A percentile compares a stretch with the other conserved stretches of the same genome.
Evolutionary conservation across 345 rosid species (phyloP).

Genomic region (Eucalyptus victrix): DNA sequence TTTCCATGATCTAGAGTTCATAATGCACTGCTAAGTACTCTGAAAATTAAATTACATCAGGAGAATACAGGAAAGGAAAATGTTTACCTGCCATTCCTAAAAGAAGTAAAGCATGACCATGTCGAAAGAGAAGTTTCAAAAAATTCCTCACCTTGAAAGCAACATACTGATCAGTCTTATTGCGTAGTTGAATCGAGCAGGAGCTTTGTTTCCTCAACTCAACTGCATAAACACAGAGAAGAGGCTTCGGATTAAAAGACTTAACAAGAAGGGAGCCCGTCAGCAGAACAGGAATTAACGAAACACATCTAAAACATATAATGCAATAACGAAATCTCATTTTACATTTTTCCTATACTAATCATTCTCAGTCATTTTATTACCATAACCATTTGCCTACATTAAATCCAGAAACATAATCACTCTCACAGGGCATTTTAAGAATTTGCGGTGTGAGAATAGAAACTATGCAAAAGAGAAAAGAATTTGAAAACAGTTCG

Average conservation of each 20-base stretch:
- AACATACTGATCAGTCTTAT: conserved; percentile 34
- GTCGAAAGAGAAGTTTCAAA: neutral
- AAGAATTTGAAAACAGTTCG: neutral
- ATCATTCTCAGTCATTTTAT: neutral
- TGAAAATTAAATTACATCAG: neutral
- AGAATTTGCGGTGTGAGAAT: neutral
- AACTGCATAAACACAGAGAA: conserved; percentile 10
- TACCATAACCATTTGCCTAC: fast-evolving
- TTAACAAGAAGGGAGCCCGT: neutral
- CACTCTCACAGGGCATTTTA: neutral
- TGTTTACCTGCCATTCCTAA: neutral
- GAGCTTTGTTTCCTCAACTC: conserved; percentile 43
- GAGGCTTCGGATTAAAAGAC: neutral
- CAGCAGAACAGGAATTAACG: neutral
- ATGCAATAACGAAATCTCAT: neutral
- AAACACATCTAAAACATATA: neutral
- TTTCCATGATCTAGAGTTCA: neutral
- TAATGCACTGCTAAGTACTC: neutral
- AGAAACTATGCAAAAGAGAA: neutral
- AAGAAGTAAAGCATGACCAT: neutral
- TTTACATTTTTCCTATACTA: neutral
- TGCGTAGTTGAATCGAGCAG: conserved; percentile 26
- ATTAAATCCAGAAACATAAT: neutral
- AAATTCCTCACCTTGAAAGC: conserved; percentile 42
- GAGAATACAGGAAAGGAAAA: neutral